These are phyloP conservation scores for Yamadazyma diddensiae DNA, from an alignment of 1,139 yeast genomes.

Conservation along the genomic window DNA sequence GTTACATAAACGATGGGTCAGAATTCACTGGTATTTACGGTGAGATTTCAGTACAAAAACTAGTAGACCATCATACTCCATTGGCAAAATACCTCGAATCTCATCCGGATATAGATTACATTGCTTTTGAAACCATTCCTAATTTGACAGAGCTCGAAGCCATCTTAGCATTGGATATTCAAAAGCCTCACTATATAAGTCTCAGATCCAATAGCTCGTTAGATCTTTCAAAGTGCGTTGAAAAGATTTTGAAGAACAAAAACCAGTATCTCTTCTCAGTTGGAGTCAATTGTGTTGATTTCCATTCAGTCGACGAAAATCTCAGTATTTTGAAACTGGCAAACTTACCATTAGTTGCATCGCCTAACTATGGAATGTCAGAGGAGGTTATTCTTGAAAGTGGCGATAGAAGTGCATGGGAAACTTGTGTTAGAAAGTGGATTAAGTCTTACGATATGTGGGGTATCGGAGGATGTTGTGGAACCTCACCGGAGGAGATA, in stretches of 20 bases:
- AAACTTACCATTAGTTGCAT: constrained; percentile 24
- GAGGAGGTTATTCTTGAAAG: constrained; percentile 2
- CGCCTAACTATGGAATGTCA: constrained; percentile 40
- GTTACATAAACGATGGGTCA: constrained; percentile 59
- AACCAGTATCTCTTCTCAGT: constrained; percentile 25
- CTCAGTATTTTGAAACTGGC: constrained; percentile 6
- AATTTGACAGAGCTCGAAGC: constrained; percentile 46
- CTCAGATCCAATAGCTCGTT: constrained; percentile 24
- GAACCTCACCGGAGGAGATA: constrained; percentile 50
- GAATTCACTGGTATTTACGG: constrained; percentile 66
- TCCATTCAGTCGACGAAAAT: constrained; percentile 18
- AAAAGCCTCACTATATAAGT: constrained; percentile 30
- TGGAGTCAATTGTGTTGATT: constrained; percentile 42
- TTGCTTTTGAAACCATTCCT: constrained; percentile 71
- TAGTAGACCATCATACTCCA: constrained; percentile 48
- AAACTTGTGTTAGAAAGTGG: constrained; percentile 31
- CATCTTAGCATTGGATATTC: constrained; percentile 16
- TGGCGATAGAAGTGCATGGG: constrained; percentile 25
- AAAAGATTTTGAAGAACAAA: constrained; percentile 5
- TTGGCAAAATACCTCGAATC: constrained; percentile 40
- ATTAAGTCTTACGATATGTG: constrained; percentile 22
- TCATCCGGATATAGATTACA: constrained; percentile 39
- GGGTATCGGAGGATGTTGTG: constrained; percentile 59
- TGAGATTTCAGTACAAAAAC: constrained; percentile 23
- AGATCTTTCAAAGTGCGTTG: constrained; percentile 19